A percentile compares a stretch with the other conserved stretches of the same genome.
These are phyloP conservation scores for Spongospora subterranea DNA, from an alignment of 208 protist species.

Conservation along the genomic window DNA sequence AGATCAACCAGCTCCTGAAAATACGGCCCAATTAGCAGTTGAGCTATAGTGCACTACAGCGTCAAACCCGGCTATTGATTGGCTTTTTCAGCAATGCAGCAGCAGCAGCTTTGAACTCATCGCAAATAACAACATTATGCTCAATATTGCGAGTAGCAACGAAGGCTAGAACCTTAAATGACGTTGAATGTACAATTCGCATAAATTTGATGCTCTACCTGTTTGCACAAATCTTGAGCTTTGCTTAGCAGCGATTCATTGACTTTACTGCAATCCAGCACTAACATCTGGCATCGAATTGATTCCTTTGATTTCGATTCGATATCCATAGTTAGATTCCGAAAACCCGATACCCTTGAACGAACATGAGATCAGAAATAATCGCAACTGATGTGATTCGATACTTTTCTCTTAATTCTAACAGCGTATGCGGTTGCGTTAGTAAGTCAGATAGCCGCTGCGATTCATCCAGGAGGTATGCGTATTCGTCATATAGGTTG, in stretches of 20 bases:
- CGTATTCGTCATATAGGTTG: constrained; percentile 49
- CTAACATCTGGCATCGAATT: neutral
- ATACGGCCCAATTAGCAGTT: neutral
- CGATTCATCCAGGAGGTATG: constrained; percentile 51
- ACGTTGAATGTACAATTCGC: neutral
- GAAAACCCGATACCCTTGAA: neutral
- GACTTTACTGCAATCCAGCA: neutral
- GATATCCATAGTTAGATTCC: neutral
- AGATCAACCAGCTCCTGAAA: constrained; percentile 24
- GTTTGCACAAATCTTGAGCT: neutral
- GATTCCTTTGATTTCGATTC: neutral
- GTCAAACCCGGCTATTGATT: neutral
- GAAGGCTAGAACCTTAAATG: neutral
- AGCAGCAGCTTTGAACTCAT: constrained; percentile 40
- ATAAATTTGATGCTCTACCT: neutral
- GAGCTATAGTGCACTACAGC: neutral
- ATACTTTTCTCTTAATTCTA: neutral
- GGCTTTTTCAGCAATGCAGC: constrained; percentile 36
- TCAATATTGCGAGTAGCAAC: constrained; percentile 28
- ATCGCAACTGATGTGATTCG: neutral
- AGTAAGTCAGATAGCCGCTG: constrained; percentile 12
- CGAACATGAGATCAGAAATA: neutral
- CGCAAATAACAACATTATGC: constrained; percentile 46
- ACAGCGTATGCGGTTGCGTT: constrained; percentile 22
- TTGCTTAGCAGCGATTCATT: constrained; percentile 33